These are phyloP conservation scores for Boletus pseudo-olivaceus DNA, from an alignment of 768 basidiomycete genomes.

Conservation along the genomic window DNA sequence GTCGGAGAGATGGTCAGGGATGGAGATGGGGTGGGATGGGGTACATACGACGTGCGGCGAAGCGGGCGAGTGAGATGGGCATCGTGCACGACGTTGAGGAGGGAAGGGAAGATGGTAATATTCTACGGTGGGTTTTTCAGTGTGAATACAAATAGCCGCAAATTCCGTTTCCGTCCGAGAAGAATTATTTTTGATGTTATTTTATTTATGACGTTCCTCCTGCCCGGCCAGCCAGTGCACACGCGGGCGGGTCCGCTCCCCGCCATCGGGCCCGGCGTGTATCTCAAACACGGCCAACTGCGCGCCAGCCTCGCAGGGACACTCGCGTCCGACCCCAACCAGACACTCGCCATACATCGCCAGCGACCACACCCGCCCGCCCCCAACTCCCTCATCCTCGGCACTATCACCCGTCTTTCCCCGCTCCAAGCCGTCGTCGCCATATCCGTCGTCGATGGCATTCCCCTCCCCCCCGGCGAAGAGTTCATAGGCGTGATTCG, in stretches of 20 bases:
- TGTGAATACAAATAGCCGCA: conserved; percentile 25
- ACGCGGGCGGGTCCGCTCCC: conserved; percentile 53
- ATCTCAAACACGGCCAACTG: conserved; percentile 56
- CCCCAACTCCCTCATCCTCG: conserved; percentile 75
- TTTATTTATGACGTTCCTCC: conserved; percentile 38
- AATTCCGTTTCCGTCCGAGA: conserved; percentile 23
- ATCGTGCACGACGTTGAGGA: conserved; percentile 36
- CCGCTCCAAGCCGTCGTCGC: conserved; percentile 80
- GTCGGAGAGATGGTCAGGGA: conserved; percentile 4
- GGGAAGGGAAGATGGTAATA: conserved; percentile 7
- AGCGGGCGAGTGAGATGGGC: conserved; percentile 62
- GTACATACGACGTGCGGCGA: conserved; percentile 63
- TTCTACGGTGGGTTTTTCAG: conserved; percentile 22
- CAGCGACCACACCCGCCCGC: conserved; percentile 70
- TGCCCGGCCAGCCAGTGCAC: conserved; percentile 78
- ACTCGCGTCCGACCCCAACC: conserved; percentile 38
- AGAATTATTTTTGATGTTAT: conserved; percentile 3
- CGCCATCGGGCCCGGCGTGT: conserved; percentile 63
- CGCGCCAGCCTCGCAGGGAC: conserved; percentile 71
- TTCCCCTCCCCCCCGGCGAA: conserved; percentile 77
- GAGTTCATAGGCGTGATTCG: conserved; percentile 90
- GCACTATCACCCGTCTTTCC: conserved; percentile 77
- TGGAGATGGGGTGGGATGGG: neutral
- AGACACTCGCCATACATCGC: conserved; percentile 59
- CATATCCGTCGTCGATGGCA: conserved; percentile 83